Conservation (phyloP, 371 early-diverging fungal species). For the Saksenaea oblongispora region DNA sequence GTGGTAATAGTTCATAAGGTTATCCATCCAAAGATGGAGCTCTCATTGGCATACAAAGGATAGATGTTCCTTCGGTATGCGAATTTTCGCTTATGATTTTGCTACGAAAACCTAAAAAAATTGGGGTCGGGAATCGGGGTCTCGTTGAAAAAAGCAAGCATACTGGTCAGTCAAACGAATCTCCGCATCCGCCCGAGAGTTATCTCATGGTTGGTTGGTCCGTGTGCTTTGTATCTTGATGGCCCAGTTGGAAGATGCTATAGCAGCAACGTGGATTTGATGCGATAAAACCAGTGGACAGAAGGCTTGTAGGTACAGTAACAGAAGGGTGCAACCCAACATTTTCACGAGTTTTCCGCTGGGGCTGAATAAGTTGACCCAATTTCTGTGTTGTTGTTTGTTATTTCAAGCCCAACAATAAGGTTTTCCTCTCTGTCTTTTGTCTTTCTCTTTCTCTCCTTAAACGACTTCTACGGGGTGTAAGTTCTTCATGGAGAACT, state of each 20-base stretch:
- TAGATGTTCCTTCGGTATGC: background rate
- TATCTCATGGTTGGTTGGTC: background rate
- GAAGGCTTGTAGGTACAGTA: background rate
- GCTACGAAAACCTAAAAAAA: background rate
- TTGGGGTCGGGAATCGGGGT: background rate
- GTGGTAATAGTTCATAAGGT: too few relatives aligned
- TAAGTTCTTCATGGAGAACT: constrained; percentile 35
- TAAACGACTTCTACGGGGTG: background rate
- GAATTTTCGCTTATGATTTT: background rate
- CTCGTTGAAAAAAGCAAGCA: background rate
- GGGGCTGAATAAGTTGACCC: background rate
- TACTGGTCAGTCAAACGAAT: background rate
- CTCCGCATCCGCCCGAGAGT: background rate
- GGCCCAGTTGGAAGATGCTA: background rate
- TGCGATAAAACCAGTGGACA: background rate
- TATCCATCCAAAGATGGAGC: too few relatives aligned
- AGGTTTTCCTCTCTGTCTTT: background rate
- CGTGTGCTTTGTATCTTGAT: background rate
- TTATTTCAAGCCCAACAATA: constrained; percentile 3
- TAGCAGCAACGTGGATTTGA: background rate
- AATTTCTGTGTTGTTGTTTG: background rate
- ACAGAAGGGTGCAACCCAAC: background rate
- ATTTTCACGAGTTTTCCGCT: background rate
- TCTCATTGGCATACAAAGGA: background rate
- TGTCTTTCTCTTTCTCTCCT: background rate